Evolutionary conservation across 1,284 basidiomycete genomes (phyloP).

Genomic region (Mycosarcoma mackinlayi): DNA sequence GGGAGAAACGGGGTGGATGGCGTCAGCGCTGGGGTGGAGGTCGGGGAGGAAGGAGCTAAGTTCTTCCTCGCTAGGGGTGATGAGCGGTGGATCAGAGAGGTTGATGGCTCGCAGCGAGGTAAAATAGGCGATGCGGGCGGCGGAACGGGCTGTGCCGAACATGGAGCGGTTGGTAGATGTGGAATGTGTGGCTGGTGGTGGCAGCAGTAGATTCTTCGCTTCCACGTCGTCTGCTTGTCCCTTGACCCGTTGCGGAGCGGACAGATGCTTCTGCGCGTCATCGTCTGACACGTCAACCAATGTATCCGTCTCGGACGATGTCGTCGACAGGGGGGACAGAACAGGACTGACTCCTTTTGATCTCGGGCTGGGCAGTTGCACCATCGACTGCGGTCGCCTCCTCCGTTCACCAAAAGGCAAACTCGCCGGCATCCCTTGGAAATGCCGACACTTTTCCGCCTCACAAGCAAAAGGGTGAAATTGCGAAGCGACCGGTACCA

Average conservation of each 20-base stretch:
- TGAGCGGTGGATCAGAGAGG: constrained; percentile 16
- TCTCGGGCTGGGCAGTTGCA: neutral
- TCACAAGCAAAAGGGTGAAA: constrained; percentile 50
- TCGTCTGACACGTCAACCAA: constrained; percentile 8
- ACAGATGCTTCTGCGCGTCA: too few relatives aligned
- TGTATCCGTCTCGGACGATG: constrained; percentile 3
- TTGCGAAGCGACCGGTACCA: constrained; percentile 52
- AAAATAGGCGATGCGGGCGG: constrained; percentile 19
- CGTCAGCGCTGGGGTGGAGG: too few relatives aligned
- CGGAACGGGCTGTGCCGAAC: constrained; percentile 11
- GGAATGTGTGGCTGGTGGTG: constrained; percentile 16
- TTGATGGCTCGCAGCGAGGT: constrained; percentile 25
- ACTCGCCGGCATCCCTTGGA: constrained; percentile 22
- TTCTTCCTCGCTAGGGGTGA: constrained; percentile 34
- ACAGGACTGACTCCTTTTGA: neutral
- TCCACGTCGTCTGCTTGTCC: neutral
- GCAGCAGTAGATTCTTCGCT: neutral
- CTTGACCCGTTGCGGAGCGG: too few relatives aligned
- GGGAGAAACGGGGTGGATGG: neutral
- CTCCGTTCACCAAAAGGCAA: constrained; percentile 14
- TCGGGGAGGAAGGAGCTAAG: constrained; percentile 23
- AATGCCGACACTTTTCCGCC: constrained; percentile 21
- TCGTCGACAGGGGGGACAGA: neutral
- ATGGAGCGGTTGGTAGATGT: constrained; percentile 1
- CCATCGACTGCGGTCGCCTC: constrained; percentile 13